These are phyloP conservation scores for Phalaenopsis hybrid DNA, from an alignment of 116 monocot genomes.

Conservation along the genomic window DNA sequence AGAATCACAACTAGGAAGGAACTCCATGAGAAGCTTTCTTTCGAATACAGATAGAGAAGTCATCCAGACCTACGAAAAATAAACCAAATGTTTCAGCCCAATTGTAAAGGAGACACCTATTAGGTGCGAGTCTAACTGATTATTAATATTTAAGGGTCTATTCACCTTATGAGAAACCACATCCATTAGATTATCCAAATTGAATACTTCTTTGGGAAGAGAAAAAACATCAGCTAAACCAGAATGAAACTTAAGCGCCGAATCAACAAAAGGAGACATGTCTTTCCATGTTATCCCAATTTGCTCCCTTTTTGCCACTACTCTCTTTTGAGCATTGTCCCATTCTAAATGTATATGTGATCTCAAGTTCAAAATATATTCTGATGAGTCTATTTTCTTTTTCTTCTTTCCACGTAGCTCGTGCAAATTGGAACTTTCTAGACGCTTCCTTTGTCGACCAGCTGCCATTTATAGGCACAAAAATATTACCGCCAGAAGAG, in stretches of 20 bases:
- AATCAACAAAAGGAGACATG: slow-evolving; percentile 52
- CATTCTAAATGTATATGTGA: slow-evolving; percentile 53
- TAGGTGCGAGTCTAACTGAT: neutral
- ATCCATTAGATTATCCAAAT: slow-evolving; percentile 38
- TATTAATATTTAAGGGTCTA: neutral
- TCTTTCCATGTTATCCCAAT: slow-evolving; percentile 65
- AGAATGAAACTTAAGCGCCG: slow-evolving; percentile 13
- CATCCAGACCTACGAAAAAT: slow-evolving; percentile 48
- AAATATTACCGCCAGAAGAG: neutral
- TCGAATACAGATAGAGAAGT: slow-evolving; percentile 62
- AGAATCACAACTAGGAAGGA: slow-evolving; percentile 58
- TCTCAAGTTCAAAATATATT: slow-evolving; percentile 48
- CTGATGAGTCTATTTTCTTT: slow-evolving; percentile 43
- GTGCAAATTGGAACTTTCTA: slow-evolving; percentile 31
- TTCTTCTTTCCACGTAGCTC: slow-evolving; percentile 62
- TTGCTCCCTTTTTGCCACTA: slow-evolving; percentile 50
- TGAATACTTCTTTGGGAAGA: slow-evolving; percentile 57
- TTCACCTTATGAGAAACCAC: slow-evolving; percentile 78
- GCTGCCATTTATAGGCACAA: slow-evolving; percentile 54
- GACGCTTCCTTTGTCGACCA: slow-evolving; percentile 63
- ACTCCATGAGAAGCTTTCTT: slow-evolving; percentile 62
- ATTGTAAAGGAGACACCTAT: neutral
- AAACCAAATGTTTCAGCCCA: neutral
- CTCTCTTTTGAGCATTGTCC: slow-evolving; percentile 41
- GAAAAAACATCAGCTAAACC: slow-evolving; percentile 64